These are phyloP conservation scores for Geoglossum glabrum DNA, from an alignment of 495 filamentous ascomycete species.

Conservation along the genomic window DNA sequence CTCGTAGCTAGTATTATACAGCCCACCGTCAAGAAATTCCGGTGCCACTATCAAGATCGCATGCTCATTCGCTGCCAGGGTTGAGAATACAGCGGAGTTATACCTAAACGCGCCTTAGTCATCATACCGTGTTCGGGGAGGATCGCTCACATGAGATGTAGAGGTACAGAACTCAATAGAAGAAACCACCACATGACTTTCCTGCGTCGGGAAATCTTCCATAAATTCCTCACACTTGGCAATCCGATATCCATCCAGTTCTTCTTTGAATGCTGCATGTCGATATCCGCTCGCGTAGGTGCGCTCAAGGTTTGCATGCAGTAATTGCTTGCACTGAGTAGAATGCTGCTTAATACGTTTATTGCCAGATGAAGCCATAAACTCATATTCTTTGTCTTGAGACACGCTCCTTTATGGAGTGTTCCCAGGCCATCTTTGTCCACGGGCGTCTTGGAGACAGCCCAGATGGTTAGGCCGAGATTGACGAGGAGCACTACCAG, in stretches of 20 bases:
- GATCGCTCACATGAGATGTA: not conserved
- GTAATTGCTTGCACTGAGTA: conserved; percentile 25
- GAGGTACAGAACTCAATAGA: not conserved
- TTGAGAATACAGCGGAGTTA: not conserved
- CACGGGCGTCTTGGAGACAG: not conserved
- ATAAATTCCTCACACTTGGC: conserved; percentile 20
- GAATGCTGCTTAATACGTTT: conserved; percentile 19
- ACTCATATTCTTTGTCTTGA: conserved; percentile 7
- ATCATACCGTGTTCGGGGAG: not conserved
- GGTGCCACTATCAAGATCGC: not conserved
- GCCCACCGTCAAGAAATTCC: not conserved
- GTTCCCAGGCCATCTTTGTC: not conserved
- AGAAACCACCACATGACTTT: not conserved
- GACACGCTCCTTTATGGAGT: not conserved
- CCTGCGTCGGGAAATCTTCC: conserved; percentile 3
- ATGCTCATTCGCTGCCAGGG: not conserved
- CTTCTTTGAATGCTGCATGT: conserved; percentile 16
- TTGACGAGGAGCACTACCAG: not conserved
- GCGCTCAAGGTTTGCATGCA: conserved; percentile 23
- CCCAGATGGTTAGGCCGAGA: not conserved
- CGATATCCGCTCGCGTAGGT: conserved; percentile 22
- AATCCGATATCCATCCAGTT: conserved; percentile 24
- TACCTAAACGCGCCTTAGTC: not conserved
- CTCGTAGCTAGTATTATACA: too few species aligned
- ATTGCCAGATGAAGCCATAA: conserved; percentile 20